phyloP scores from a whole-genome alignment of 495 filamentous ascomycete species.

The Xylaria intraflava region DNA sequence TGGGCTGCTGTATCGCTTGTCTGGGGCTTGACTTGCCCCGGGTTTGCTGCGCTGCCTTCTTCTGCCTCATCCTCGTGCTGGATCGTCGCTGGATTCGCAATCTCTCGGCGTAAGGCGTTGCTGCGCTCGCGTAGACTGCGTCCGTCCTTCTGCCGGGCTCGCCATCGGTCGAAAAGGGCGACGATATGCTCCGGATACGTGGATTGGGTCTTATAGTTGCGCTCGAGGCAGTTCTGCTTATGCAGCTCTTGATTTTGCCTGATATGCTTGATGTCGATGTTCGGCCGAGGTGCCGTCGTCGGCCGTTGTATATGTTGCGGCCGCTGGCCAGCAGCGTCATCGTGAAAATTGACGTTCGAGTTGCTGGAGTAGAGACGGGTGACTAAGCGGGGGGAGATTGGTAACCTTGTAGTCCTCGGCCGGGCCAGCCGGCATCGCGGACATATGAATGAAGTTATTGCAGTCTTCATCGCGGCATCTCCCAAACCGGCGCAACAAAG shows the following conservation, averaged over 20 bases:
- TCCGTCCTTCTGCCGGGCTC: conserved; percentile 46
- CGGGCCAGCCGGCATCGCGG: conserved; percentile 19
- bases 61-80: conserved; percentile 31
- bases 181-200: conserved; percentile 63
- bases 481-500: background rate
- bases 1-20: background rate
- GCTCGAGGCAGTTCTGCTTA: conserved; percentile 70
- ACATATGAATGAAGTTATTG: conserved; percentile 14
- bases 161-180: conserved; percentile 60
- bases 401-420: conserved; percentile 3
- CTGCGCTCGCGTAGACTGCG: conserved; percentile 50
- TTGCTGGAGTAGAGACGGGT: conserved; percentile 13
- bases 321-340: background rate
- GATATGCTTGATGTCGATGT: conserved; percentile 81
- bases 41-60: conserved; percentile 13
- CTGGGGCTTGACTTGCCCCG: background rate
- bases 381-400: conserved; percentile 1
- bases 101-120: conserved; percentile 47
- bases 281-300: conserved; percentile 72
- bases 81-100: conserved; percentile 39
- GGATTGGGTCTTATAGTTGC: conserved; percentile 71
- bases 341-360: background rate
- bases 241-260: conserved; percentile 73
- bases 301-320: conserved; percentile 34
- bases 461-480: conserved; percentile 15